Evolutionary conservation across 1,284 basidiomycete genomes (phyloP).

Genomic region (Sporisorium iseilematis-ciliati): DNA sequence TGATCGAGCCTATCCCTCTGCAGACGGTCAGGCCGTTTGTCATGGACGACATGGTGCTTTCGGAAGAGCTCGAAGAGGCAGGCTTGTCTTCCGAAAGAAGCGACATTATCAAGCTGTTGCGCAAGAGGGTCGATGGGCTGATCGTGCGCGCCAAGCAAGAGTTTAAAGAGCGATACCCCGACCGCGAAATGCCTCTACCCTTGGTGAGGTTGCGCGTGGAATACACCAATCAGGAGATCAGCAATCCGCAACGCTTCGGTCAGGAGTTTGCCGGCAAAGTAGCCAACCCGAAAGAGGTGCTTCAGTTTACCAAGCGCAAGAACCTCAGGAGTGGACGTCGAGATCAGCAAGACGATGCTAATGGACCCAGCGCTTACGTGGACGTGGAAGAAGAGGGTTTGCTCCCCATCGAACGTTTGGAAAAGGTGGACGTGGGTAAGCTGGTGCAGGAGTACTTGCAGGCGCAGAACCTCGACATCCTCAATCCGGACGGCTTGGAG

Average conservation of each 20-base stretch:
- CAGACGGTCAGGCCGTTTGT: constrained; percentile 95
- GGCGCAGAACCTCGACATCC: constrained; percentile 62
- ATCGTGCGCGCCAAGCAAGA: constrained; percentile 81
- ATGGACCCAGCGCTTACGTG: constrained; percentile 29
- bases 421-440: constrained; percentile 57
- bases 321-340: constrained; percentile 32
- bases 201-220: constrained; percentile 81
- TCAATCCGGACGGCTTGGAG: constrained; percentile 60
- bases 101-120: constrained; percentile 56
- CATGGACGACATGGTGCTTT: constrained; percentile 83
- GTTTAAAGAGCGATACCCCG: constrained; percentile 79
- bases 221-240: constrained; percentile 64
- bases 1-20: constrained; percentile 85
- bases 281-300: constrained; percentile 92
- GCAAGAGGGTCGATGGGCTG: constrained; percentile 70
- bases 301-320: constrained; percentile 88
- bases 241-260: constrained; percentile 93
- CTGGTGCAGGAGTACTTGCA: constrained; percentile 62
- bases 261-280: constrained; percentile 91
- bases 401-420: constrained; percentile 57
- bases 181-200: constrained; percentile 74
- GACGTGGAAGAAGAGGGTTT: constrained; percentile 51
- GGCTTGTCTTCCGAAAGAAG: constrained; percentile 48
- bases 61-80: constrained; percentile 73
- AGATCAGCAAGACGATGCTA: constrained; percentile 8